Evolutionary conservation across 2,329 filamentous ascomycete genomes (phyloP), one percentile per base, ranked within the genome.

Genomic region (Trichothecium sympodiale): DNA sequence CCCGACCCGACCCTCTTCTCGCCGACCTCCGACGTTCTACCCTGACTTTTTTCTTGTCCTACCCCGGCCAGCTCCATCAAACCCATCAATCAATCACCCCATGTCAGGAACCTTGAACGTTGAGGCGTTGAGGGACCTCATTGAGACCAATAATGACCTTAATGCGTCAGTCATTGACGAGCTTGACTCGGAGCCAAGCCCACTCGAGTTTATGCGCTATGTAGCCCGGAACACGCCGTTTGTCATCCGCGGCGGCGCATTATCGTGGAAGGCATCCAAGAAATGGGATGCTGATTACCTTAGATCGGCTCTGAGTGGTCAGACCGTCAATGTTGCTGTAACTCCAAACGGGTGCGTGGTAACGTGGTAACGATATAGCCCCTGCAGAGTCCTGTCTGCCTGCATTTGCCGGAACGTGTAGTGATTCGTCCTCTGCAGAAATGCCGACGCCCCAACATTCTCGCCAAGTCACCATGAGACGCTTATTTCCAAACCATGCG

Each of bases 141-240:
- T 89, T 43, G 67, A 62, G 9, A 74, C 67, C n/a, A 88, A 83
- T 56, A 74, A 81, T 49, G 82, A 86, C 45, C 70, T 88, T 37
- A 89, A 89, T 50, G 56, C 66, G 38, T 53, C 61, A 16, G 46
- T 49, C 13, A 64, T 87, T 38, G 71, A 81, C 31, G 74, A 77
- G 45, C 65, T 87, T 3, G 30, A 62, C 12, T 63, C 71, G 29
- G 73, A 80, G 33, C 84, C 84, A 4, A 83, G 77, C 18, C 72
- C 84, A 1, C 68, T 91, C 5, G 80, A 88, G 50, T 89, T 89
- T 52, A 81, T 87, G 76, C 74, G 81, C 48, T 80, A 77, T 55
- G 82, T 88, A 15, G 69, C 80, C 13, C 68, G 64, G 26, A 91
- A 89, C 51, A 71, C 75, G 1, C 84, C 84, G 0, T 88, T 89